Evolutionary conservation across 2,329 filamentous ascomycete species (phyloP), one percentile per base, ranked within the genome.

Genomic region (Colletotrichum euphorbiae): DNA sequence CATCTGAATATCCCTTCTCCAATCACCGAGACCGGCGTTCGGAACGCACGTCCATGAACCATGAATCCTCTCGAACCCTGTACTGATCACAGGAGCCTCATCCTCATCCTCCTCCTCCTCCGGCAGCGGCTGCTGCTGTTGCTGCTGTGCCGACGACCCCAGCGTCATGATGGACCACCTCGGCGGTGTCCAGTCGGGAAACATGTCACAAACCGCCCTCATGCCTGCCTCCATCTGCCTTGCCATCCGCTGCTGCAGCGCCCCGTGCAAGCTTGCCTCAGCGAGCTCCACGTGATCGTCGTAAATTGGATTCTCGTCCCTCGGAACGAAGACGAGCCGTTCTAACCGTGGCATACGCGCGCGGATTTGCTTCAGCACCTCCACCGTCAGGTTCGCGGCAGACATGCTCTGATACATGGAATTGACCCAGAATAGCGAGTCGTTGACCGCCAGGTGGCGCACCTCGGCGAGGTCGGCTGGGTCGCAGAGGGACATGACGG

Each of bases 291-390:
- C 70, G 40, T 74, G 72, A 21, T 73, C 65, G 51, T 75, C 74
- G 58, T 78, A 76, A 48, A 76, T 54, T 3, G 75, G 75, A 67
- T 80, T 78, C 45, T 79, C 76, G 36, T 79, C 77, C 19, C 77
- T 75, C 21, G 81, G 81, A 45, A 85, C 79, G 62, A 85, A 81
- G 45, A 82, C 75, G 48, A 85, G 75, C 69, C 81, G 80, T 62
- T 80, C 73, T 6, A 85, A 74, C 1, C 71, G 72, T 1, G 79
- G 79, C 74, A 85, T 78, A 17, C 79, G 78, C 4, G 69, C 61
- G 46, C 76, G 75, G 21, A 84, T 73, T 61, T 80, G 77, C 19
- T 74, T 74, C 45, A 85, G 70, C 42, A 83, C 72, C 59, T 82
- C 80, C 48, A 78, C 74, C 0, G 80, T 80, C 15, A 82, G 72